Evolutionary conservation across 768 basidiomycete species (phyloP).

Genomic region (Leccinum broughii): DNA sequence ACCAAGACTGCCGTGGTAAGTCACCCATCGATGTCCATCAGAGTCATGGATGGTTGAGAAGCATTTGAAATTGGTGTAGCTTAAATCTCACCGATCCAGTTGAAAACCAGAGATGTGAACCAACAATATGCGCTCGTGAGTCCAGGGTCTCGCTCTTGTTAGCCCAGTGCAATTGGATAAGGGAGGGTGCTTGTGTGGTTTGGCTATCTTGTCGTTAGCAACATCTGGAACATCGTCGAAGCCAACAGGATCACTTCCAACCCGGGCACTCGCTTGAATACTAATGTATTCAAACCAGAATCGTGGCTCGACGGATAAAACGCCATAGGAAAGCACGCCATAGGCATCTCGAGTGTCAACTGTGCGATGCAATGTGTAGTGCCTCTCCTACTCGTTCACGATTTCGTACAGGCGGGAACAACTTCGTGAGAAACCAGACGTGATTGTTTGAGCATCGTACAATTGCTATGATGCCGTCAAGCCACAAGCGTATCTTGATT

Average conservation of each 20-base stretch:
- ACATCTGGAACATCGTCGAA: slow-evolving; percentile 93
- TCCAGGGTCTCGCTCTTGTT: slow-evolving; percentile 73
- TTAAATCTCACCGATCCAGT: slow-evolving; percentile 82
- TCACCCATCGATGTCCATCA: background rate
- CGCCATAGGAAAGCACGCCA: slow-evolving; percentile 58
- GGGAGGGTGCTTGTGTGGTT: background rate
- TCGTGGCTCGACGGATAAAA: slow-evolving; percentile 87
- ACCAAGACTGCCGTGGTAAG: background rate
- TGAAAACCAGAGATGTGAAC: slow-evolving; percentile 62
- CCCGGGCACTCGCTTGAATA: slow-evolving; percentile 97
- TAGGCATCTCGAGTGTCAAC: slow-evolving; percentile 89
- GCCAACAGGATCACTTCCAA: slow-evolving; percentile 94
- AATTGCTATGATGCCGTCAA: slow-evolving; percentile 93
- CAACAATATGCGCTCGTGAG: background rate
- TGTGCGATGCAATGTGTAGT: slow-evolving; percentile 92
- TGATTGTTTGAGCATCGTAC: slow-evolving; percentile 66
- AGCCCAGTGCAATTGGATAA: slow-evolving; percentile 38
- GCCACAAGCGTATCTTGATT: slow-evolving; percentile 91
- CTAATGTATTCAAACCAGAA: slow-evolving; percentile 89
- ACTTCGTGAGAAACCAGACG: slow-evolving; percentile 76
- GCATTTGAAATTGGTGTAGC: slow-evolving; percentile 61
- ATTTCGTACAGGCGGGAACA: slow-evolving; percentile 93
- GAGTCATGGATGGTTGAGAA: slow-evolving; percentile 24
- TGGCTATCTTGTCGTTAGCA: slow-evolving; percentile 88
- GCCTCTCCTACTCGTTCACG: slow-evolving; percentile 78